Evolutionary conservation across 768 basidiomycete genomes (phyloP), one percentile per base, ranked within the genome.

Genomic region (Phaeotremella skinneri): DNA sequence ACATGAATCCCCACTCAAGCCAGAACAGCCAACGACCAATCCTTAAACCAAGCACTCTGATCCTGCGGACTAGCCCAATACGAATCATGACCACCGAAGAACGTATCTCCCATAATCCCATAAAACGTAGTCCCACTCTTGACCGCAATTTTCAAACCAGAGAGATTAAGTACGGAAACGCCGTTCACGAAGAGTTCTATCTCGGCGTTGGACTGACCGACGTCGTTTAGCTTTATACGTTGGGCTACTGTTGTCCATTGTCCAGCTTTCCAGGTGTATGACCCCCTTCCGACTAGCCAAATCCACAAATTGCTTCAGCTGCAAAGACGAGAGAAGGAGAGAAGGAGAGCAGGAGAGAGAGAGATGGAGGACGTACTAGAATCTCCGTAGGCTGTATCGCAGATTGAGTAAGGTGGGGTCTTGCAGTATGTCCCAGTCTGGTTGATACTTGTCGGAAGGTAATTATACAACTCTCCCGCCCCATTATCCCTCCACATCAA

Each of bases 211-310:
- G 82, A 80, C 73, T 82, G 64, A 14, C 85, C 86, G 37, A 80
- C 81, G 58, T 86, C 85, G 75, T 92, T 92, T 67, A 91, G 82
- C 74, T 81, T 81, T 52, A 90, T 82, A 61, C 88, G 83, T 78
- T 89, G 81, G 27, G 81, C 78, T 62, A 90, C 80, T 17, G 83
- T 83, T 21, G 82, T 85, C 85, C 89, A 88, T 57, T 73, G 72
- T 42, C 87, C 88, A 3, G 83, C 78, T 39, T 80, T 73, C 77
- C 87, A 90, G 5, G 63, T 72, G 82, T 85, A 89, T 1, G 84
- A 62, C 4, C 87, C 87, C 56, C 87, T 84, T 7, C 85, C 87
- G 69, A 90, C 64, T 69, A 48, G 53, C 5, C n/a, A n/a, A n/a
- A n/a, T n/a, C n/a, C n/a, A n/a, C n/a, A n/a, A n/a, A n/a, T n/a